Evolutionary conservation across 441 rosid genomes (phyloP).

Genomic region (Melastoma candidum): DNA sequence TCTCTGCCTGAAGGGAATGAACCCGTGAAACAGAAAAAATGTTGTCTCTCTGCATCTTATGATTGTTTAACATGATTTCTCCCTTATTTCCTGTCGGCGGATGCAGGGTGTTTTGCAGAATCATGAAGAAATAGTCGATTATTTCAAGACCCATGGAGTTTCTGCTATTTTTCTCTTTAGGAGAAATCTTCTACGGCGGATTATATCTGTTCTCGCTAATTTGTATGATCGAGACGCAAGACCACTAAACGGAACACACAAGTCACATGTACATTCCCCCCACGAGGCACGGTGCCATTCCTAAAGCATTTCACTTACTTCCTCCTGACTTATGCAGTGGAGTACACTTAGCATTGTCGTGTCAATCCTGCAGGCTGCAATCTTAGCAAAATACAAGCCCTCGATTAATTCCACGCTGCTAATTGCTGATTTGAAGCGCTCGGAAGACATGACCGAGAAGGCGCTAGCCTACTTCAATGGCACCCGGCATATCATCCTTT

Average conservation of each 20-base stretch:
- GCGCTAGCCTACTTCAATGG: constrained; percentile 78
- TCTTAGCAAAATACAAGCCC: constrained; percentile 85
- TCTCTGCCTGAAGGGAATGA: too few species aligned
- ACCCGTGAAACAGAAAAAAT: too few species aligned
- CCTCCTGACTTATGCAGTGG: too few species aligned
- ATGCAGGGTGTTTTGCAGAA: constrained; percentile 74
- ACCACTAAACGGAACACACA: constrained; percentile 78
- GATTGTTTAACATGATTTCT: not conserved
- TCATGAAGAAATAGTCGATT: constrained; percentile 68
- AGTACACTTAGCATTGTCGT: too few species aligned
- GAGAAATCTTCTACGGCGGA: constrained; percentile 80
- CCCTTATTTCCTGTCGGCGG: not conserved
- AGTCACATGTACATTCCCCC: constrained; percentile 88
- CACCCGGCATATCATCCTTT: constrained; percentile 65
- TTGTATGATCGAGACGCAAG: constrained; percentile 66
- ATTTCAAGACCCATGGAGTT: constrained; percentile 73
- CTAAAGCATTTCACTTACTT: not conserved
- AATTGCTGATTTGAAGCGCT: constrained; percentile 47
- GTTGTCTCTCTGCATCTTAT: not conserved
- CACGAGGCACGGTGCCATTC: constrained; percentile 42
- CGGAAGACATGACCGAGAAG: constrained; percentile 52
- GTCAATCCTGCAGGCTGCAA: constrained; percentile 67
- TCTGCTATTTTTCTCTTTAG: constrained; percentile 78
- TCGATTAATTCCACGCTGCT: constrained; percentile 48
- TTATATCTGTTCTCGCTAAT: constrained; percentile 84